Evolutionary conservation across 2,329 filamentous ascomycete species (phyloP).

Genomic region (Diaporthe capsici): DNA sequence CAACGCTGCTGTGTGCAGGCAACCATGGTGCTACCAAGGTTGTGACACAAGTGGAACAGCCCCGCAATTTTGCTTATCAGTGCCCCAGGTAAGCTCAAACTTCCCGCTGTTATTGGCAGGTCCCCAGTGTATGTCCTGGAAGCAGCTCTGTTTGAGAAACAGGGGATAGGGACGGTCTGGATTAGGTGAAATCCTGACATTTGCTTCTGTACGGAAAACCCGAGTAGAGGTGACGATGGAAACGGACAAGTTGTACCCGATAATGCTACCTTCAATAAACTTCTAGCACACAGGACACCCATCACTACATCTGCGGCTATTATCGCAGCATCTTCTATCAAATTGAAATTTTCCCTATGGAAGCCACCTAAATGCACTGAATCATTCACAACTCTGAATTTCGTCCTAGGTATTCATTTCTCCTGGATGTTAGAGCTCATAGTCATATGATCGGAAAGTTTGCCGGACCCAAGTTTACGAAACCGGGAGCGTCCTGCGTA

Average conservation of each 20-base stretch:
- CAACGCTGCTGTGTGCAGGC: too few relatives aligned
- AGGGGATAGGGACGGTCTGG: too few relatives aligned
- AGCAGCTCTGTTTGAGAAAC: too few relatives aligned
- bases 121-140: not conserved
- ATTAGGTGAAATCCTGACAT: too few relatives aligned
- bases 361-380: not conserved
- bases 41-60: not conserved
- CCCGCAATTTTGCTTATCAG: conserved; percentile 7
- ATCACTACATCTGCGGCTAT: not conserved
- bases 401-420: not conserved
- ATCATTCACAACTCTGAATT: not conserved
- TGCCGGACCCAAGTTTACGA: not conserved
- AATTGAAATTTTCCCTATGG: not conserved
- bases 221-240: not conserved
- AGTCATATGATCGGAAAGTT: not conserved
- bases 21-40: too few relatives aligned
- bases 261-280: not conserved
- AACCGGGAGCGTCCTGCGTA: not conserved
- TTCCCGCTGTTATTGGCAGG: not conserved
- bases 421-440: not conserved
- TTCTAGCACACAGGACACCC: not conserved
- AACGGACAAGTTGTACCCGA: not conserved
- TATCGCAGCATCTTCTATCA: not conserved
- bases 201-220: not conserved
- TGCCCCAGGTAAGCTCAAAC: not conserved